A percentile compares a stretch with the other conserved stretches of the same genome.
phyloP scores from a whole-genome alignment of 495 filamentous ascomycete genomes.

The Penicillium psychrofluorescens region DNA sequence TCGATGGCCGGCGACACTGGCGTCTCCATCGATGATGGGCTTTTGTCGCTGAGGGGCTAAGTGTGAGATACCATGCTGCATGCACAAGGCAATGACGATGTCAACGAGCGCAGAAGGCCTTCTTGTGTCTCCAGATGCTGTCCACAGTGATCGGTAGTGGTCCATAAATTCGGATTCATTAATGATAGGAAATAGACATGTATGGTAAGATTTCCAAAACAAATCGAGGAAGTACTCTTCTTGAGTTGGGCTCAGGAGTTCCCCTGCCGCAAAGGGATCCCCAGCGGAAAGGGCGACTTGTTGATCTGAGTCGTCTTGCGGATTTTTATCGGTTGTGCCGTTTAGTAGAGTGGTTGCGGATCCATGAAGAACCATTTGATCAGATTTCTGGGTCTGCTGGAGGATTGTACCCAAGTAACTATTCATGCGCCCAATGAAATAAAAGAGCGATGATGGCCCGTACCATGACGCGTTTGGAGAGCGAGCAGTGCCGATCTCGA shows the following conservation, averaged over 20 bases:
- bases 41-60: no score
- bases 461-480: constrained; percentile 4
- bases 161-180: constrained; percentile 36
- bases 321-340: no score
- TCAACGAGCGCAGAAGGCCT: constrained; percentile 5
- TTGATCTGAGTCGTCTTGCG: no score
- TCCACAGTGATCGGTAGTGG: constrained; percentile 39
- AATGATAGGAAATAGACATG: constrained; percentile 21
- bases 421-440: constrained; percentile 20
- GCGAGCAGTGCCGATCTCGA: constrained; percentile 2
- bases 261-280: background rate
- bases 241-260: constrained; percentile 17
- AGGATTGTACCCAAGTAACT: constrained; percentile 12
- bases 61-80: constrained; percentile 4
- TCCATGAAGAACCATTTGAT: no score
- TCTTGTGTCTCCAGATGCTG: background rate
- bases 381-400: no score
- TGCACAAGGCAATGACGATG: constrained; percentile 7
- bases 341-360: no score
- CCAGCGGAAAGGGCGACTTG: no score
- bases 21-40: background rate
- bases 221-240: constrained; percentile 43
- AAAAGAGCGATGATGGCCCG: constrained; percentile 22
- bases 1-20: background rate
- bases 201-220: constrained; percentile 44